A percentile compares a stretch with the other conserved stretches of the same genome.
Conservation (phyloP, 2,329 filamentous ascomycete species). For the Hypoxylon sp. region DNA sequence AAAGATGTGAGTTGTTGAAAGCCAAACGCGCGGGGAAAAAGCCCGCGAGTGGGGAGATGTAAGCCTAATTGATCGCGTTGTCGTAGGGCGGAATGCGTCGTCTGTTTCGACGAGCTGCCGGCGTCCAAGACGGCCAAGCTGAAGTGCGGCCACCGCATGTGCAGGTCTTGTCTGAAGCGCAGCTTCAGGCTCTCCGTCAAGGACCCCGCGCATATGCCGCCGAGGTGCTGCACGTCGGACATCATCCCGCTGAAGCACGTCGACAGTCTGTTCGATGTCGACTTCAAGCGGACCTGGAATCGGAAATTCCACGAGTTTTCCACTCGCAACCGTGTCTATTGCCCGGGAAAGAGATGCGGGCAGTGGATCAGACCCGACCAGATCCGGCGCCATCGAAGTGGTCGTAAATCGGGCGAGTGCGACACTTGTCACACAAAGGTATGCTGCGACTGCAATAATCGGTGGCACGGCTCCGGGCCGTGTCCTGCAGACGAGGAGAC, state of each 20-base stretch:
- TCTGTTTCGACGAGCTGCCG: constrained; percentile 77
- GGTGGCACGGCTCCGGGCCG: constrained; percentile 76
- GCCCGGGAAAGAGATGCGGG: constrained; percentile 77
- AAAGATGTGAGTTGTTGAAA: constrained; percentile 48
- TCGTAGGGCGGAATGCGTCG: constrained; percentile 75
- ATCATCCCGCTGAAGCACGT: constrained; percentile 82
- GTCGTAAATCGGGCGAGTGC: constrained; percentile 77
- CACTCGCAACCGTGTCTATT: constrained; percentile 81
- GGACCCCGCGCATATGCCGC: constrained; percentile 86
- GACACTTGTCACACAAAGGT: constrained; percentile 78
- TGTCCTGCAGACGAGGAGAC: constrained; percentile 80
- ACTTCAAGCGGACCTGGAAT: constrained; percentile 86
- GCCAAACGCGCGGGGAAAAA: constrained; percentile 35
- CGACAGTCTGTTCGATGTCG: constrained; percentile 76
- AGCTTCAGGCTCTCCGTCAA: constrained; percentile 81
- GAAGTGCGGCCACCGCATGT: constrained; percentile 85
- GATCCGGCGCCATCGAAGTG: constrained; percentile 67
- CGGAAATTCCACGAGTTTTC: constrained; percentile 82
- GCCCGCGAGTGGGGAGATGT: constrained; percentile 39
- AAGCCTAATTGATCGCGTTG: constrained; percentile 33
- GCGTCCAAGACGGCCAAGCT: constrained; percentile 75
- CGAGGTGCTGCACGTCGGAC: constrained; percentile 80
- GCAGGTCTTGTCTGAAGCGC: constrained; percentile 78
- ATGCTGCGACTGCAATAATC: constrained; percentile 79
- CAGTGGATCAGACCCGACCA: constrained; percentile 82